Percentiles rank a stretch among this genome's conserved stretches.
Evolutionary conservation across 1,139 yeast genomes (phyloP).

Genomic region (Taphrina pruni): DNA sequence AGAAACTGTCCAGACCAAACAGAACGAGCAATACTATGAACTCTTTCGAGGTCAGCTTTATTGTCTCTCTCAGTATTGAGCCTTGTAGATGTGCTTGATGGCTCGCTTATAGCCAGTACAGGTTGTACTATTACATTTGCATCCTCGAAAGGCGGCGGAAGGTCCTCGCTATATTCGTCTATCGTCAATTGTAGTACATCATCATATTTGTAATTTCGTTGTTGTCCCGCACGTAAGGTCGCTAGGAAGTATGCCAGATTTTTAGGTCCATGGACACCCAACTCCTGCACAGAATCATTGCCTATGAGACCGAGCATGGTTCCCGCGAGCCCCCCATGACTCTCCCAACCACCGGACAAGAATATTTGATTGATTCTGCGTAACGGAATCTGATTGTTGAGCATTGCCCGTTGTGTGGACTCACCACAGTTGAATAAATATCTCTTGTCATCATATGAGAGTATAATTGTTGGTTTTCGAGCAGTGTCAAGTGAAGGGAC

Average conservation of each 20-base stretch:
- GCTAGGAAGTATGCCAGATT: slow-evolving; percentile 35
- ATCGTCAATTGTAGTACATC: slow-evolving; percentile 3
- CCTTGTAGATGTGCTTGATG: neutral
- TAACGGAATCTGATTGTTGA: slow-evolving; percentile 20
- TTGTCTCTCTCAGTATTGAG: neutral
- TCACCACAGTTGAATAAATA: slow-evolving; percentile 42
- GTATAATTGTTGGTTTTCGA: slow-evolving; percentile 33
- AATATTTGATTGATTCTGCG: slow-evolving; percentile 30
- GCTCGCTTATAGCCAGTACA: neutral
- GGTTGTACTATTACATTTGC: slow-evolving; percentile 20
- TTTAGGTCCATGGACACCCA: slow-evolving; percentile 35
- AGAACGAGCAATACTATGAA: slow-evolving; percentile 22
- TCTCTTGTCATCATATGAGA: slow-evolving; percentile 38
- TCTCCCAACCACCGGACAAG: slow-evolving; percentile 39
- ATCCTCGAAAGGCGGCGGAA: slow-evolving; percentile 21
- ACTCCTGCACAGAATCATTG: neutral
- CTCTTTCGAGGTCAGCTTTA: neutral
- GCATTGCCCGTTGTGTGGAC: slow-evolving; percentile 37
- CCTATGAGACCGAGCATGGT: slow-evolving; percentile 16
- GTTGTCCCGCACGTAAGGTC: slow-evolving; percentile 36
- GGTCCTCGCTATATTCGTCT: slow-evolving; percentile 5
- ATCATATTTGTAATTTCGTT: slow-evolving; percentile 10
- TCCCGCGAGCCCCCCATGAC: slow-evolving; percentile 41
- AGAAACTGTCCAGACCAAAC: slow-evolving; percentile 33
- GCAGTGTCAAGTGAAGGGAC: slow-evolving; percentile 32